phyloP scores from a whole-genome alignment of 495 filamentous ascomycete species.

The Penicillium robsamsonii region DNA sequence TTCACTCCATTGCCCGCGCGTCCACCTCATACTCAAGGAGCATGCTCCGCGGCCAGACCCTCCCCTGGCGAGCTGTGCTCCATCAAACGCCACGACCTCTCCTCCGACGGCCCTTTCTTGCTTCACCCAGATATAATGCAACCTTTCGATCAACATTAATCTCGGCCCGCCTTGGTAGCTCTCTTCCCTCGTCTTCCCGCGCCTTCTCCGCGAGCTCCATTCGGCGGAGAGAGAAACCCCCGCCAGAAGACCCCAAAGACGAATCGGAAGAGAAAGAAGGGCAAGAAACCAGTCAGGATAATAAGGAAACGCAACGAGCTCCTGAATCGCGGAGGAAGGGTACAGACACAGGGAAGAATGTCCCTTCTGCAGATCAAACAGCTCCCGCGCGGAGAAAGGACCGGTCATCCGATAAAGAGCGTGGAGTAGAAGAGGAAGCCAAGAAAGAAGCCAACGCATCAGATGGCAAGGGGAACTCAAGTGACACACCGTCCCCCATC shows the following conservation, averaged over 20 bases:
- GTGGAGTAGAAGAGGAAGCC: conserved; percentile 39
- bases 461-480: conserved; percentile 42
- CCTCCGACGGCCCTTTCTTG: conserved; percentile 32
- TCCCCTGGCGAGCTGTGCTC: conserved; percentile 57
- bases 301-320: conserved; percentile 33
- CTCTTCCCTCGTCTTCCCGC: conserved; percentile 35
- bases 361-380: conserved; percentile 28
- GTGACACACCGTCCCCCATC: conserved; percentile 48
- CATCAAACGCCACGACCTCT: conserved; percentile 44
- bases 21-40: conserved; percentile 29
- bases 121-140: conserved; percentile 42
- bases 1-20: conserved; percentile 9
- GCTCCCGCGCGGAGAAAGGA: conserved; percentile 39
- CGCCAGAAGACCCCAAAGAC: conserved; percentile 38
- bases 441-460: conserved; percentile 39
- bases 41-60: conserved; percentile 55
- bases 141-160: conserved; percentile 32
- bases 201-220: conserved; percentile 45
- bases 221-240: conserved; percentile 44
- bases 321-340: conserved; percentile 37
- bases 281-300: conserved; percentile 30
- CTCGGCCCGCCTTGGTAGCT: conserved; percentile 27
- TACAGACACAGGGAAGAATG: conserved; percentile 36
- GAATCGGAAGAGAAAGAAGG: conserved; percentile 35
- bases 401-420: conserved; percentile 40